Evolutionary conservation across 1,139 yeast species (phyloP), one percentile per base, ranked within the genome.

Genomic region (Protomyces gravidus): DNA sequence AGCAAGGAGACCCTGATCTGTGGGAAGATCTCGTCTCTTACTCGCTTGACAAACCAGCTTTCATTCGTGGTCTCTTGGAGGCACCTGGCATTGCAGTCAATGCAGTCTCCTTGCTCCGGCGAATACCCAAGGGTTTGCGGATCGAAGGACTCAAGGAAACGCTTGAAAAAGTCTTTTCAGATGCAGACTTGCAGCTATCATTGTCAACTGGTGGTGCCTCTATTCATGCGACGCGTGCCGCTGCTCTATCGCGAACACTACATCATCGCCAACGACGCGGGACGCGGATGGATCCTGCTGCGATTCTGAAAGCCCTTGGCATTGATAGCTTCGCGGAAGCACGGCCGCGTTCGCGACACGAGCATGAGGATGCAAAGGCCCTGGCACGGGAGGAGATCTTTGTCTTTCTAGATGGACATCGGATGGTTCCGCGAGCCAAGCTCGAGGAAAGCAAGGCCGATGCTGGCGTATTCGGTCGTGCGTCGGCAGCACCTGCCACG

Each of bases 21-120:
- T 90, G 97, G 96, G 82, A 82, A 50, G 82, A 83, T 50, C 75
- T 92, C 62, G 73, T 90, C 11, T 82, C 81, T 17, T 83, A 85
- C 69, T 84, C 96, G 19, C 78, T 85, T 74, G 77, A 79, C 48
- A 83, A 83, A 66, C 94, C 96, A 0, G 75, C 76, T 15, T 89
- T 88, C 69, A 84, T 90, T 59, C 81, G 82, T 63, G 86, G 87
- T 2, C 75, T 92, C 55, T 78, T 92, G 61, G 85, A 86, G 63
- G 77, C 82, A 59, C 83, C 87, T 2, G 67, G 68, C 3, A 61
- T 67, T 3, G 65, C 65, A 60, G 83, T 89, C 61, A 86, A 86
- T 66, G 89, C 95, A 0, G 77, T 84, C 9, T 78, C 80, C 1
- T 83, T 90, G 13, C 75, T 90, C 45, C 76, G 80, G 62, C 75